Conservation (phyloP, 2,329 filamentous ascomycete genomes). For the Coniochaeta sp. region DNA sequence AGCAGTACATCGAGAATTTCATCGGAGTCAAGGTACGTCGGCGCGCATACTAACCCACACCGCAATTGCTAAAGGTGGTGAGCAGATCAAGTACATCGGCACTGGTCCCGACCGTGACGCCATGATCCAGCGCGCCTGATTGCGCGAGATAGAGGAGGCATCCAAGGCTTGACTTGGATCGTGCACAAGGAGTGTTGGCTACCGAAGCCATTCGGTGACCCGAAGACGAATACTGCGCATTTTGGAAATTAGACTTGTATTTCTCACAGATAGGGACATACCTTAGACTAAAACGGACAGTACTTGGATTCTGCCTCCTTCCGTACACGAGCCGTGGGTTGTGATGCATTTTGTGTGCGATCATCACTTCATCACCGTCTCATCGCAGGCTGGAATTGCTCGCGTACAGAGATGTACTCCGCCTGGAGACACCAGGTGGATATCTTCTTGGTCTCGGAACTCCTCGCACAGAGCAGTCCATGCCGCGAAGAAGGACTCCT, state of each 20-base stretch:
- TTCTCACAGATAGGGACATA: background rate
- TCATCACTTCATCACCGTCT: constrained; percentile 3
- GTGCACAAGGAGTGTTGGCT: constrained; percentile 6
- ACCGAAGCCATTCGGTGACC: constrained; percentile 4
- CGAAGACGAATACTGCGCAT: background rate
- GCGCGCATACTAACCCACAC: constrained; percentile 8
- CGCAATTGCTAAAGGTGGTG: constrained; percentile 13
- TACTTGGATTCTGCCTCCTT: background rate
- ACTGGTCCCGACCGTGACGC: constrained; percentile 58
- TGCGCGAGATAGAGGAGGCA: constrained; percentile 4
- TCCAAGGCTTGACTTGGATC: constrained; percentile 5
- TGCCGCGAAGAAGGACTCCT: too few relatives aligned
- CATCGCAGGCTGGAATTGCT: background rate
- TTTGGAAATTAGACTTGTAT: constrained; percentile 1
- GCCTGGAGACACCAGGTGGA: too few relatives aligned
- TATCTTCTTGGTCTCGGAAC: too few relatives aligned
- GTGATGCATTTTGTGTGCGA: constrained; percentile 5
- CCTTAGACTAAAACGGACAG: background rate
- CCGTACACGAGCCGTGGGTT: constrained; percentile 1
- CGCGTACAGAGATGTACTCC: too few relatives aligned
- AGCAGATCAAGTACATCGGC: constrained; percentile 52
- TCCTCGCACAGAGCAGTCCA: too few relatives aligned
- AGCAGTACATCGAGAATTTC: constrained; percentile 51
- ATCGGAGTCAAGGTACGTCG: constrained; percentile 43
- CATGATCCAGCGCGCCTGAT: constrained; percentile 38